Conservation (phyloP, 352 stramenopile species). For the Thraustochytrium striatum region DNA sequence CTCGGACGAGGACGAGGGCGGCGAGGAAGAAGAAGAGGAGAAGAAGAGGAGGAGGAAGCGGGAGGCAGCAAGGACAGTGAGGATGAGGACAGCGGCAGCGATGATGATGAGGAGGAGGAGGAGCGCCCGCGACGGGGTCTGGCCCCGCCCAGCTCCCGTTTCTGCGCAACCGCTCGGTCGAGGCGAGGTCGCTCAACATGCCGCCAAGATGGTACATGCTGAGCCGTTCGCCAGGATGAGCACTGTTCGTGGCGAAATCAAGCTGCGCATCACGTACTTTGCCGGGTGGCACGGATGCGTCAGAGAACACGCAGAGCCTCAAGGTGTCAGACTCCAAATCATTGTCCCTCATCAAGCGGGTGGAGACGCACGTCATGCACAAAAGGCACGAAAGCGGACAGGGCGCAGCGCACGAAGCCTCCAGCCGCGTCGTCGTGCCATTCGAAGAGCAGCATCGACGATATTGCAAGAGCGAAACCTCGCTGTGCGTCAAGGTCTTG, state of each 20-base stretch:
- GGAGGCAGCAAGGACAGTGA: neutral
- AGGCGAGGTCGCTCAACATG: slow-evolving; percentile 10
- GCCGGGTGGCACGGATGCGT: neutral
- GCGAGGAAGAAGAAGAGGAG: neutral
- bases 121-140: no score
- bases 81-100: neutral
- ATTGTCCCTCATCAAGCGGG: neutral
- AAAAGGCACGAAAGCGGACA: neutral
- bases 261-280: slow-evolving; percentile 13
- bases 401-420: neutral
- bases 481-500: slow-evolving; percentile 4
- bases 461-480: neutral
- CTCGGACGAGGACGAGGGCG: no score
- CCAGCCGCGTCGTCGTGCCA: neutral
- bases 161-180: slow-evolving; percentile 2
- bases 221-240: slow-evolving; percentile 5
- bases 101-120: neutral
- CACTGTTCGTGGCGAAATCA: slow-evolving; percentile 33
- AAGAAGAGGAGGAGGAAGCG: neutral
- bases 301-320: neutral
- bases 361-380: neutral
- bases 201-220: slow-evolving; percentile 21
- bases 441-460: neutral
- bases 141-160: neutral
- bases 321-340: neutral